Percentiles rank a stretch among this genome's conserved stretches.
phyloP scores from a whole-genome alignment of 2,329 filamentous ascomycete species.

The Alternaria postmessia region DNA sequence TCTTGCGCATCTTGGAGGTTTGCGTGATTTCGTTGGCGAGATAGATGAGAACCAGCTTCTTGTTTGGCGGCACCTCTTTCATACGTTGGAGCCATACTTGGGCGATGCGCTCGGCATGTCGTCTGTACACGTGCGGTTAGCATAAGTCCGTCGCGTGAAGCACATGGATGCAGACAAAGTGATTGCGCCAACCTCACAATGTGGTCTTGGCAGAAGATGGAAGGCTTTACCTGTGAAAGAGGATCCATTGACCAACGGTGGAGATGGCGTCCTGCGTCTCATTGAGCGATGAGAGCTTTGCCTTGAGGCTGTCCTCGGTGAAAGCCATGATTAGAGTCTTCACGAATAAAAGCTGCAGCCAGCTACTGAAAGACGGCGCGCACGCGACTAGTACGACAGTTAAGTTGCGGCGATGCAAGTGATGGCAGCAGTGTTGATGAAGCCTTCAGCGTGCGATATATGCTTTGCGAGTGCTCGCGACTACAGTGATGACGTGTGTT shows the following conservation, averaged over 20 bases:
- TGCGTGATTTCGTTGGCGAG: conserved; percentile 97
- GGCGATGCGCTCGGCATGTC: conserved; percentile 90
- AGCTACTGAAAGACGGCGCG: conserved; percentile 22
- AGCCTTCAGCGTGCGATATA: conserved; percentile 11
- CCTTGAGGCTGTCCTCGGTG: conserved; percentile 92
- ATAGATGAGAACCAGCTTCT: conserved; percentile 90
- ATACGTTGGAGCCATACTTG: conserved; percentile 90
- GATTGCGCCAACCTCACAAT: conserved; percentile 10
- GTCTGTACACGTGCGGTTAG: conserved; percentile 62
- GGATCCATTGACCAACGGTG: conserved; percentile 97
- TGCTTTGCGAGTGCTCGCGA: conserved; percentile 19
- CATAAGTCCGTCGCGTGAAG: not conserved
- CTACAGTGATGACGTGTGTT: conserved; percentile 32
- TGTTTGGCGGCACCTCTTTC: conserved; percentile 84
- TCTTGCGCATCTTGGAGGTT: conserved; percentile 90
- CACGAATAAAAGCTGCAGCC: conserved; percentile 29
- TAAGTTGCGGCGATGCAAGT: not conserved
- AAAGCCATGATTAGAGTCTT: conserved; percentile 75
- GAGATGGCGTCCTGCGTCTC: conserved; percentile 98
- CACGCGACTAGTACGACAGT: conserved; percentile 33
- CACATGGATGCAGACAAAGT: conserved; percentile 1
- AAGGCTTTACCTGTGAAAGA: conserved; percentile 86
- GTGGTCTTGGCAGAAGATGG: conserved; percentile 5
- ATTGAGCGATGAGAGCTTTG: conserved; percentile 93
- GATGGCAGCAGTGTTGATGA: conserved; percentile 10